Evolutionary conservation across 2,329 filamentous ascomycete species (phyloP).

Genomic region (Colletotrichum coccodes): DNA sequence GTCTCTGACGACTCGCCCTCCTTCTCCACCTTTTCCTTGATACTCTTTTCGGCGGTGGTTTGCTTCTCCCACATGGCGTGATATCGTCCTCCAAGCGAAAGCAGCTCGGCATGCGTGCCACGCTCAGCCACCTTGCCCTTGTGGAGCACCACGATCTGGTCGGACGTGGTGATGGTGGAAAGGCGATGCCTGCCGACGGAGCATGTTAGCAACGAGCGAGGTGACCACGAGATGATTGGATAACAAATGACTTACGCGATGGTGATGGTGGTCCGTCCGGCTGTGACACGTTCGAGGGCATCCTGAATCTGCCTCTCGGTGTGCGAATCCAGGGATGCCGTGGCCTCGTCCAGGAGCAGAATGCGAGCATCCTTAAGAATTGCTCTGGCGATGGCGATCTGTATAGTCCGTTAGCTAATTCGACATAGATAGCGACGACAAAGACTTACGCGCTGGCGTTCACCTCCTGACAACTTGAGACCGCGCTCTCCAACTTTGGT

Average conservation of each 20-base stretch:
- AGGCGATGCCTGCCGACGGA: conserved; percentile 57
- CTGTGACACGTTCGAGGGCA: conserved; percentile 57
- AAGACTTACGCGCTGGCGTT: conserved; percentile 62
- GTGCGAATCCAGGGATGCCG: conserved; percentile 73
- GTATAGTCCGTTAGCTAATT: background rate
- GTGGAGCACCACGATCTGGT: conserved; percentile 64
- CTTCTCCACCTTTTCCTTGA: conserved; percentile 23
- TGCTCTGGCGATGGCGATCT: conserved; percentile 69
- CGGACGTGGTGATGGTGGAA: conserved; percentile 66
- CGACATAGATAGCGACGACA: background rate
- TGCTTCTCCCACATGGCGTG: conserved; percentile 64
- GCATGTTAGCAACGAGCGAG: background rate
- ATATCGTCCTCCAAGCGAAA: conserved; percentile 57
- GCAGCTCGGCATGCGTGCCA: conserved; percentile 59
- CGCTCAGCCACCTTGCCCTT: conserved; percentile 61
- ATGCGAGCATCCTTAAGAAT: conserved; percentile 77
- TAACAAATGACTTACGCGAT: conserved; percentile 52
- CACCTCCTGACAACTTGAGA: conserved; percentile 66
- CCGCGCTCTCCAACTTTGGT: conserved; percentile 65
- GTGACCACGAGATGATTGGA: too few relatives aligned
- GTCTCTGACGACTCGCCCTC: conserved; percentile 29
- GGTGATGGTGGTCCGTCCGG: conserved; percentile 62
- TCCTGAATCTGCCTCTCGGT: conserved; percentile 69
- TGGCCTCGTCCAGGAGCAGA: conserved; percentile 77
- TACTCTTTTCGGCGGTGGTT: conserved; percentile 51